Conservation (phyloP, 805 yeast genomes). For the Dipodascus albidus region DNA sequence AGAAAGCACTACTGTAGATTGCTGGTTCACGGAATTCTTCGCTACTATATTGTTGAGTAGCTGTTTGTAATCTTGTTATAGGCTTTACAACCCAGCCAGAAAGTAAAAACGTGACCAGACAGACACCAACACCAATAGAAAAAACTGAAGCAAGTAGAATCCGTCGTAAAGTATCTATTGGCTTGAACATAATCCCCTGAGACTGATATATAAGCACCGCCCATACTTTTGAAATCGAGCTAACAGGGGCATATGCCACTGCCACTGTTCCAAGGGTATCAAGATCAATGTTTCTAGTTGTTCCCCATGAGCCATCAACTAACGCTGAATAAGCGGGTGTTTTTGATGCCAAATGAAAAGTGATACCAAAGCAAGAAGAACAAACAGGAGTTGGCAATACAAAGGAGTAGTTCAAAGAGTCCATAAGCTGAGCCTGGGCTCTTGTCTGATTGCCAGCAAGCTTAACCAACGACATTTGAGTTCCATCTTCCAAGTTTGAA, state of each 20-base stretch:
- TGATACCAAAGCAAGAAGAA: conserved; percentile 8
- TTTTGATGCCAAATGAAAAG: background rate
- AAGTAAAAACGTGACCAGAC: conserved; percentile 64
- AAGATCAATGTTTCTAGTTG: conserved; percentile 27
- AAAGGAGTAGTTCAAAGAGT: conserved; percentile 6
- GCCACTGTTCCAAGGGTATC: conserved; percentile 35
- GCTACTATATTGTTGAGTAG: conserved; percentile 58
- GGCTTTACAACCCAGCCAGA: conserved; percentile 79
- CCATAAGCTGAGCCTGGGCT: conserved; percentile 4
- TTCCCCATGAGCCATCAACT: conserved; percentile 28
- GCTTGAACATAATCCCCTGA: conserved; percentile 45
- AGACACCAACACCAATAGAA: conserved; percentile 49
- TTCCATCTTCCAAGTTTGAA: conserved; percentile 13
- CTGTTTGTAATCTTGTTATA: conserved; percentile 63
- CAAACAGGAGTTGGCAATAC: conserved; percentile 13
- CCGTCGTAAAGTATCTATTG: conserved; percentile 48
- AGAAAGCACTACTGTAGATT: too few relatives aligned
- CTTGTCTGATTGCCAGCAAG: conserved; percentile 2
- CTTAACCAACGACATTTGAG: conserved; percentile 12
- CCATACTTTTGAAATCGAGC: conserved; percentile 45
- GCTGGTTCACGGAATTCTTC: background rate
- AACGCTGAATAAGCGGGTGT: conserved; percentile 6
- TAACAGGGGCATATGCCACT: conserved; percentile 42
- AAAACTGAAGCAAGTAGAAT: conserved; percentile 70
- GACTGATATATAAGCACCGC: conserved; percentile 61